Evolutionary conservation across 352 stramenopile species (phyloP).

Genomic region (Pythium periplocum): DNA sequence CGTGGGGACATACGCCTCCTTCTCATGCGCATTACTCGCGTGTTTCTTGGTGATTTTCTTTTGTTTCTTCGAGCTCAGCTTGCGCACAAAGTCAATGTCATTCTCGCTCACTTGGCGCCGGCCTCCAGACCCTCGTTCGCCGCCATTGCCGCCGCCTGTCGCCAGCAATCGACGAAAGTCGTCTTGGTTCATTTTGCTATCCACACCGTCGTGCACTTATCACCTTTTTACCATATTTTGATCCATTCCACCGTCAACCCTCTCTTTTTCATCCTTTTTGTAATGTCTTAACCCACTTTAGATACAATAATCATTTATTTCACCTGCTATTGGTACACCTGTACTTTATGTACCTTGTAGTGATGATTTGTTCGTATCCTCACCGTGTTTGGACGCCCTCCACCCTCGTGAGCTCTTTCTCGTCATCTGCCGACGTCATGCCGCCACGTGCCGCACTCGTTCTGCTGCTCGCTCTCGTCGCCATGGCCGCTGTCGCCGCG

Average conservation of each 20-base stretch:
- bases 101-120: constrained; percentile 51
- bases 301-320: too few species aligned
- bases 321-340: too few species aligned
- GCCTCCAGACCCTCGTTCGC: constrained; percentile 23
- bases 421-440: too few species aligned
- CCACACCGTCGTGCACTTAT: too few species aligned
- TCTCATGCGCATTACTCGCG: constrained; percentile 9
- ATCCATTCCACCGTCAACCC: too few species aligned
- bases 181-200: constrained; percentile 64
- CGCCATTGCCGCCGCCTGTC: constrained; percentile 13
- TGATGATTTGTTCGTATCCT: too few species aligned
- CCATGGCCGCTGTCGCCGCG: neutral
- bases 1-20: constrained; percentile 1
- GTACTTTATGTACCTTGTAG: too few species aligned
- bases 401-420: too few species aligned
- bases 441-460: neutral
- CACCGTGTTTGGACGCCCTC: too few species aligned
- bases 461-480: constrained; percentile 1
- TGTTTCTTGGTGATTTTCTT: constrained; percentile 41
- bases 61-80: constrained; percentile 53
- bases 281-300: too few species aligned
- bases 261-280: too few species aligned
- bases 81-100: constrained; percentile 41
- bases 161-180: constrained; percentile 67
- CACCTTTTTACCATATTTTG: too few species aligned